Evolutionary conservation across 352 stramenopile species (phyloP), one percentile per base, ranked within the genome.

Genomic region (Phytophthora litchii): DNA sequence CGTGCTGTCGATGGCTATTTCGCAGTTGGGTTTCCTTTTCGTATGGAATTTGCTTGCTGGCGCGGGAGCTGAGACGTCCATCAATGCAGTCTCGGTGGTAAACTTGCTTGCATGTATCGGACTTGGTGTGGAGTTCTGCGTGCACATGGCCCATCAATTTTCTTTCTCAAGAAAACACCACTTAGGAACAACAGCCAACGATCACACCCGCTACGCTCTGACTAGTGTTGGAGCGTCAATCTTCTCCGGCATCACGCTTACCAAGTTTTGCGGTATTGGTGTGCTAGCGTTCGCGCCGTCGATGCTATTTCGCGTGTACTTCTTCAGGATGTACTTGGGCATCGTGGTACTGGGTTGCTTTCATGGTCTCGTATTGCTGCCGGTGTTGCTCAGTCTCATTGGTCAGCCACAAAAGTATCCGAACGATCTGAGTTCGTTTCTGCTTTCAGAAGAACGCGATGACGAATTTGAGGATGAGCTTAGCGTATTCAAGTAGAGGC

Each of bases 291-390:
- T 97, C 35, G 91, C 91, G 37, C 88, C 84, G n/a, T 96, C 88
- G 29, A 89, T 94, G 73, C 52, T 97, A 25, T 97, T 97, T 56
- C 85, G 87, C 25, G 78, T 97, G 9, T 97, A 97, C 58, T 97
- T 97, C 56, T 97, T 97, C 76, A 79, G 91, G 51, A 97, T 97
- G 91, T 97, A 97, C 67, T 70, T 96, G 63, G 78, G 77, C 20
- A 95, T 96, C 45, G 86, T 97, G 13, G 49, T 93, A 16, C 44
- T 93, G 20, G 91, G 91, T 10, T 94, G 85, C 38, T 94, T 97
- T 62, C 85, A 95, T 36, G 85, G 83, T 34, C 76, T 96, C 51
- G 74, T 84, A 20, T 54, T 96, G 45, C 51, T 96, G n/a, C 87
- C 87, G 1, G 83, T 94, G 47, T 35, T 96, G n/a, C 68, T 96